phyloP scores from a whole-genome alignment of 345 rosid species.

The Pistacia atlantica region DNA sequence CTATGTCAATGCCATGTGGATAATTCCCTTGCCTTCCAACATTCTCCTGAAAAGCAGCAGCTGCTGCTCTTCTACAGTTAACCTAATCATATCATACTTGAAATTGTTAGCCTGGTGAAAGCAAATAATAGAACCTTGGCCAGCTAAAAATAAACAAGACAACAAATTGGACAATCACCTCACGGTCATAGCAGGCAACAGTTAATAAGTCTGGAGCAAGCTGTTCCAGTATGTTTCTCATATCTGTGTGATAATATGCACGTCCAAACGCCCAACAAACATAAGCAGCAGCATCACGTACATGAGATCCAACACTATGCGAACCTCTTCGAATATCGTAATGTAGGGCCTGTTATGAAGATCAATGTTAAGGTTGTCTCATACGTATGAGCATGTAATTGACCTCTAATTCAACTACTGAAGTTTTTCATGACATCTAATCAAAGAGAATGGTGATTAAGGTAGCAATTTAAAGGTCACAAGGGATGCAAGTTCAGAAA shows the following conservation, averaged over 20 bases:
- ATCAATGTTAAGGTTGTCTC: conserved; percentile 16
- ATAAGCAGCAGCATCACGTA: conserved; percentile 99
- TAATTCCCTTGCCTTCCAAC: conserved; percentile 98
- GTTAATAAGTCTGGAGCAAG: conserved; percentile 87
- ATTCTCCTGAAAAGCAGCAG: conserved; percentile 99
- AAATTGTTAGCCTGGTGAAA: conserved; percentile 22
- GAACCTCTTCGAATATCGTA: conserved; percentile 98
- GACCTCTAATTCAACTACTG: not conserved
- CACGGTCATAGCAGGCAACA: conserved; percentile 93
- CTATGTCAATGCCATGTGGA: conserved; percentile 97
- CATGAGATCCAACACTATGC: conserved; percentile 98
- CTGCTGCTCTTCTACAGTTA: conserved; percentile 98
- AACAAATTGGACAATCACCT: conserved; percentile 51
- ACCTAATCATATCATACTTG: conserved; percentile 51
- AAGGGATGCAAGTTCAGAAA: not conserved
- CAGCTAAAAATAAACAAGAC: conserved; percentile 14
- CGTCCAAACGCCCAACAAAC: conserved; percentile 99
- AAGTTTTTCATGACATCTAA: too few relatives aligned
- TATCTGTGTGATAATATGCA: conserved; percentile 80
- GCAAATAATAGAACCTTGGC: not conserved
- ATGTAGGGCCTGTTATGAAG: conserved; percentile 78
- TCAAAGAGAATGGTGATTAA: not conserved
- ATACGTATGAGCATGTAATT: not conserved
- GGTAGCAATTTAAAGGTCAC: not conserved
- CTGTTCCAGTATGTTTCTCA: conserved; percentile 82